Percentiles rank a stretch among this genome's conserved stretches.
Conservation (phyloP, 2,329 filamentous ascomycete species). For the Canariomyces notabilis region DNA sequence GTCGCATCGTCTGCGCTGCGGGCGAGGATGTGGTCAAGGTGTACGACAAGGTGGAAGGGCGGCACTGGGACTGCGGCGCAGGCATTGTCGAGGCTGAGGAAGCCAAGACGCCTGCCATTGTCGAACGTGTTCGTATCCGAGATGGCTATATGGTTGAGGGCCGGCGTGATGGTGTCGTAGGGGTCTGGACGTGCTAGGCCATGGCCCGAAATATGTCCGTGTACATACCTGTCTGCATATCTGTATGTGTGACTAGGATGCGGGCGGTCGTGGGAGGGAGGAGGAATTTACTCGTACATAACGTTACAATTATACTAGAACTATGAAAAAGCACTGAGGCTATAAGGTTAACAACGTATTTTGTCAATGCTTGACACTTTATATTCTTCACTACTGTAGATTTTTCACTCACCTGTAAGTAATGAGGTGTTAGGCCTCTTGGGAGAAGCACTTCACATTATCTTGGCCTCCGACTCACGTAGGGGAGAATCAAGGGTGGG, state of each 20-base stretch:
- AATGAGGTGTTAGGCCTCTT: too few relatives aligned
- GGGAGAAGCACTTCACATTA: too few relatives aligned
- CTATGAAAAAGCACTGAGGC: too few relatives aligned
- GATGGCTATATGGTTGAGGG: constrained; percentile 94
- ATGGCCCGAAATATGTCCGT: constrained; percentile 1
- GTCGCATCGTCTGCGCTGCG: constrained; percentile 83
- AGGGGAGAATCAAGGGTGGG: too few relatives aligned
- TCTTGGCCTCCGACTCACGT: too few relatives aligned
- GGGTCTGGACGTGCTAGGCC: constrained; percentile 73
- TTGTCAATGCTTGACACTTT: too few relatives aligned
- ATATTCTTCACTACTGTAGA: too few relatives aligned
- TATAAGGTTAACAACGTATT: too few relatives aligned
- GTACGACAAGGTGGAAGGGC: constrained; percentile 93
- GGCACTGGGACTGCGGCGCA: constrained; percentile 94
- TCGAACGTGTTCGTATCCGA: constrained; percentile 84
- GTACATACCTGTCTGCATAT: not conserved
- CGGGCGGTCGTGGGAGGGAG: not conserved
- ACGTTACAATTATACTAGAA: too few relatives aligned
- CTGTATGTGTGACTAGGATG: not conserved
- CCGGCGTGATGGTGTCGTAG: constrained; percentile 78
- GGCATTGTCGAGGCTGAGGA: constrained; percentile 66
- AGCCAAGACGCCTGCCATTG: constrained; percentile 58
- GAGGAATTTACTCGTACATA: not conserved
- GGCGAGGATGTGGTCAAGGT: constrained; percentile 94
- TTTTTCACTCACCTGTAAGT: too few relatives aligned